A percentile compares a stretch with the other conserved stretches of the same genome.
Conservation (phyloP, 2,329 filamentous ascomycete genomes). For the Curvularia verruculosa region DNA sequence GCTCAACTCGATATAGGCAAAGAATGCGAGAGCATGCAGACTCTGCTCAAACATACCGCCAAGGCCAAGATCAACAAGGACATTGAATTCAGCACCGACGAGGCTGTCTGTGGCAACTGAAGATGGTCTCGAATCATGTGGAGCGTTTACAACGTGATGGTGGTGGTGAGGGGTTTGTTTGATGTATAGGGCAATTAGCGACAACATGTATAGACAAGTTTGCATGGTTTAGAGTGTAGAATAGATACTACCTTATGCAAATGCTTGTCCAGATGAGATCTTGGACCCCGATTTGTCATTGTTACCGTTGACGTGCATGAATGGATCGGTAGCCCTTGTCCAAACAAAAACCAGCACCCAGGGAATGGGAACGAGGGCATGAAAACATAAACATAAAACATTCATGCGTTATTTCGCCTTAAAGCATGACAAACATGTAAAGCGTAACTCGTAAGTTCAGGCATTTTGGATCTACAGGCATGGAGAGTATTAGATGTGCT, state of each 20-base stretch:
- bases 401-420: neutral
- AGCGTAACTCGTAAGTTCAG: neutral
- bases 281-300: neutral
- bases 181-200: neutral
- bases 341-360: neutral
- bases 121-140: neutral
- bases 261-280: neutral
- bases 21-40: neutral
- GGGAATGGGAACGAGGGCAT: neutral
- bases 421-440: neutral
- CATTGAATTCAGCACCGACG: neutral
- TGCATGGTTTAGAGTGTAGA: neutral
- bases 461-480: neutral
- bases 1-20: neutral
- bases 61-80: neutral
- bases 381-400: neutral
- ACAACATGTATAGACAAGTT: neutral
- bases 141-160: too few species aligned
- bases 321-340: neutral
- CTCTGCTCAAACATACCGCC: neutral
- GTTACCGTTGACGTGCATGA: neutral
- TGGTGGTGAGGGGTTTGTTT: neutral
- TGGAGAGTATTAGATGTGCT: too few species aligned
- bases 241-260: neutral
- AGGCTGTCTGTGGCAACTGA: neutral